Percentiles rank a stretch among this genome's conserved stretches.
phyloP scores from a whole-genome alignment of 345 rosid genomes.

The Reutealis trisperma region DNA sequence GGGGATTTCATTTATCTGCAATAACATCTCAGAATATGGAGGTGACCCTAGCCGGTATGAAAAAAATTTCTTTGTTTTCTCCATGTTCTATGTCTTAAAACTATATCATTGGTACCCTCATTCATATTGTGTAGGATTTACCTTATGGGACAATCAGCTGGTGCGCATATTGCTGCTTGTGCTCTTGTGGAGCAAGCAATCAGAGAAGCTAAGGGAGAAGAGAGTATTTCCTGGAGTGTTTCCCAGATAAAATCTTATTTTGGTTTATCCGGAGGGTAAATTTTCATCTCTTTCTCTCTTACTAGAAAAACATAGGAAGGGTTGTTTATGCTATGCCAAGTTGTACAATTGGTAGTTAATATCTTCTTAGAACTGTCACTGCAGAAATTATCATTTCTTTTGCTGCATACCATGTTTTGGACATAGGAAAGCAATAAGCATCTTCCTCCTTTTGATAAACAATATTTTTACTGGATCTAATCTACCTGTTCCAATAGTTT shows the following conservation, averaged over 20 bases:
- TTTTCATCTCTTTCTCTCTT: conserved; percentile 14
- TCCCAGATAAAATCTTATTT: conserved; percentile 29
- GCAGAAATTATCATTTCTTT: background rate
- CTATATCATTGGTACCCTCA: conserved; percentile 19
- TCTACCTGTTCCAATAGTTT: conserved; percentile 1
- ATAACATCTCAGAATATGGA: conserved; percentile 35
- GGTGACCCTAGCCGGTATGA: conserved; percentile 35
- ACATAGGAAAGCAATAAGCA: background rate
- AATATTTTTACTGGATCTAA: too few relatives aligned
- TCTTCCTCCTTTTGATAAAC: background rate
- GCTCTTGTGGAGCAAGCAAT: conserved; percentile 37
- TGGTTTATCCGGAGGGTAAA: conserved; percentile 39
- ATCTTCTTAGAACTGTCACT: background rate
- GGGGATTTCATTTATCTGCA: conserved; percentile 37
- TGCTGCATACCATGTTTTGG: background rate
- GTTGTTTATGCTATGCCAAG: background rate
- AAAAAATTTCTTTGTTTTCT: background rate
- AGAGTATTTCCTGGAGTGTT: conserved; percentile 31
- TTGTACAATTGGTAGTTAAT: background rate
- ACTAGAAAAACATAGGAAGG: background rate
- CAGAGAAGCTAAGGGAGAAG: conserved; percentile 29
- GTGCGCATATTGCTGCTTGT: conserved; percentile 38
- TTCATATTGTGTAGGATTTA: conserved; percentile 31
- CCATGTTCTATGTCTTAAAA: conserved; percentile 12
- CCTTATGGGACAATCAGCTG: conserved; percentile 39